A percentile compares a stretch with the other conserved stretches of the same genome.
Conservation (phyloP, 2,329 filamentous ascomycete genomes). For the Colletotrichum cereale region DNA sequence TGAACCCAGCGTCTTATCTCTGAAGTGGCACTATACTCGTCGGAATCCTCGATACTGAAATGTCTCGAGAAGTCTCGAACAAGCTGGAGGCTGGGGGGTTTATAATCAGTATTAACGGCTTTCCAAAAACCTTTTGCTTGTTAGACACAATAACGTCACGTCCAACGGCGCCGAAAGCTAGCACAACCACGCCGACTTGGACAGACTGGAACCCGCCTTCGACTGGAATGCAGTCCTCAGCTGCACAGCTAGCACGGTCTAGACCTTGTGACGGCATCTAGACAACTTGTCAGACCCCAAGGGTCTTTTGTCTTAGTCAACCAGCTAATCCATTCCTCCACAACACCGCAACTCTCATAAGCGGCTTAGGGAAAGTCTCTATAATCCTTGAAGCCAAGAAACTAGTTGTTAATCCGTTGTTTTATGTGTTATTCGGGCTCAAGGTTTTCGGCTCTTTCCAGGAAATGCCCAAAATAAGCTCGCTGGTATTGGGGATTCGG, state of each 20-base stretch:
- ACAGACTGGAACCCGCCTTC: slow-evolving; percentile 24
- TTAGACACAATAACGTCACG: slow-evolving; percentile 28
- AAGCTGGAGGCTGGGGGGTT: not conserved
- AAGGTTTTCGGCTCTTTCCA: not conserved
- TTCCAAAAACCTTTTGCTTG: slow-evolving; percentile 5
- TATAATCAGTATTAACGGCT: slow-evolving; percentile 8
- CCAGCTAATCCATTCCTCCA: slow-evolving; percentile 29
- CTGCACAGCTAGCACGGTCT: slow-evolving; percentile 12
- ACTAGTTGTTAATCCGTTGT: not conserved
- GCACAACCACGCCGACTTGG: slow-evolving; percentile 16
- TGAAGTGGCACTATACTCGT: not conserved
- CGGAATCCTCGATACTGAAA: not conserved
- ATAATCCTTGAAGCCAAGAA: slow-evolving; percentile 16
- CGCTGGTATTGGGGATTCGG: not conserved
- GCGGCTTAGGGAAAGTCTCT: slow-evolving; percentile 7
- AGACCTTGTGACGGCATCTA: slow-evolving; percentile 31
- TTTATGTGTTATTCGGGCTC: slow-evolving; percentile 25
- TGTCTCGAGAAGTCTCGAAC: slow-evolving; percentile 9
- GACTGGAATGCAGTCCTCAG: slow-evolving; percentile 25
- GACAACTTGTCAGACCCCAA: slow-evolving; percentile 1
- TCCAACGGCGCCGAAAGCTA: slow-evolving; percentile 22
- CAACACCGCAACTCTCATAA: slow-evolving; percentile 10
- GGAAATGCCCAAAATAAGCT: not conserved
- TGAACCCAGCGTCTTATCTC: not conserved
- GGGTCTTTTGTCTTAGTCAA: slow-evolving; percentile 29